Percentiles rank a stretch among this genome's conserved stretches.
These are phyloP conservation scores for Globisporangium nagaii DNA, from an alignment of 352 stramenopile genomes.

Conservation along the genomic window DNA sequence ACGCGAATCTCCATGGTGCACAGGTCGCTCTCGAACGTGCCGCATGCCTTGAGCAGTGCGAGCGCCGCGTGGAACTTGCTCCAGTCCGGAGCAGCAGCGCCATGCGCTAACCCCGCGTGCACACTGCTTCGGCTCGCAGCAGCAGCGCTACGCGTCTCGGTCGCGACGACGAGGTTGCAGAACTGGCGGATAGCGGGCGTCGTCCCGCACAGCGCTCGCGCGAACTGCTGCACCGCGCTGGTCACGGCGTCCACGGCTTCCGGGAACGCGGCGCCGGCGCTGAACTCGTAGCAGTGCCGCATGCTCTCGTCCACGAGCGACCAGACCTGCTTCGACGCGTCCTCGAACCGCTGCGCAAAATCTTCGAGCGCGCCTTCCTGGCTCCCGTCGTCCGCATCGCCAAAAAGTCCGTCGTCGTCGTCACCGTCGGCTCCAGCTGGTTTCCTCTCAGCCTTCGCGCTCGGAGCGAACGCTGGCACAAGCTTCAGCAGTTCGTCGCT, in stretches of 20 bases:
- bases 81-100: constrained; percentile 37
- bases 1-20: constrained; percentile 38
- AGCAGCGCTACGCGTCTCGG: neutral
- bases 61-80: constrained; percentile 67
- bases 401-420: constrained; percentile 23
- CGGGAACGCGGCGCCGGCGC: constrained; percentile 47
- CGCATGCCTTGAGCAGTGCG: constrained; percentile 54
- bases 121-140: neutral
- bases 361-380: constrained; percentile 31
- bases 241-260: constrained; percentile 42
- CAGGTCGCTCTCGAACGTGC: constrained; percentile 45
- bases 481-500: constrained; percentile 33
- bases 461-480: constrained; percentile 24
- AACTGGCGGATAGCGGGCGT: constrained; percentile 43
- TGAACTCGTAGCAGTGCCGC: constrained; percentile 53
- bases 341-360: constrained; percentile 58
- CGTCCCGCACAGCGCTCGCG: constrained; percentile 23
- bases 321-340: constrained; percentile 34
- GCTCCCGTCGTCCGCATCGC: constrained; percentile 4
- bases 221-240: constrained; percentile 41
- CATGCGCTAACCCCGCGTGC: neutral
- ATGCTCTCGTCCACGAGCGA: constrained; percentile 44
- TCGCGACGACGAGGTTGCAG: constrained; percentile 23
- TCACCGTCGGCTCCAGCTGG: constrained; percentile 4
- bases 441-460: neutral